phyloP scores from a whole-genome alignment of 805 yeast genomes.

The Pachysolen tannophilus region DNA sequence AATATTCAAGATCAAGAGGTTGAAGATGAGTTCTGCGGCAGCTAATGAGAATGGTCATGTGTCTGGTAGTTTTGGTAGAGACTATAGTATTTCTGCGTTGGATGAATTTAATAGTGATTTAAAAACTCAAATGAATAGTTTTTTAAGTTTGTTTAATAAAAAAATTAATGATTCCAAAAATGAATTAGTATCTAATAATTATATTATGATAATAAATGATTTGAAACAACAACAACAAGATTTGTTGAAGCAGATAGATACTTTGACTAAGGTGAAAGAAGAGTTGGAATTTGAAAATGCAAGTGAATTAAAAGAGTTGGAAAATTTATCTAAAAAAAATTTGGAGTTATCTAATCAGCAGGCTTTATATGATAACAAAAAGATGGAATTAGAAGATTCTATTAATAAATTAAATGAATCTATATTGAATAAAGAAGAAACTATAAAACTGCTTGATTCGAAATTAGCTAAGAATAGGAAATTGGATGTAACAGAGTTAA shows the following conservation, averaged over 20 bases:
- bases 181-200: constrained; percentile 3
- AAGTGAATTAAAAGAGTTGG: constrained; percentile 2
- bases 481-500: constrained; percentile 31
- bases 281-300: not conserved
- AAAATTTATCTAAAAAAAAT: constrained; percentile 1
- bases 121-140: constrained; percentile 3
- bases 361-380: not conserved
- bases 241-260: not conserved
- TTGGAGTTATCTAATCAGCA: constrained; percentile 2
- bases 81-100: too few relatives aligned
- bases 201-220: not conserved
- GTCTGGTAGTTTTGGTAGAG: too few relatives aligned
- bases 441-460: not conserved
- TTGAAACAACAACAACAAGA: constrained; percentile 3
- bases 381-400: not conserved
- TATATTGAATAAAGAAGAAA: not conserved
- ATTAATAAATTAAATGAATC: not conserved
- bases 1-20: too few relatives aligned
- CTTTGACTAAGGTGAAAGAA: not conserved
- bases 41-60: too few relatives aligned
- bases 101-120: constrained; percentile 7
- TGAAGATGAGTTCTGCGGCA: too few relatives aligned
- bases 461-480: constrained; percentile 1
- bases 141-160: constrained; percentile 1
- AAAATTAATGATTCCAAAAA: not conserved